Conservation (phyloP, 176 grass and related monocot species). For the Bolboschoenus planiculmis region DNA sequence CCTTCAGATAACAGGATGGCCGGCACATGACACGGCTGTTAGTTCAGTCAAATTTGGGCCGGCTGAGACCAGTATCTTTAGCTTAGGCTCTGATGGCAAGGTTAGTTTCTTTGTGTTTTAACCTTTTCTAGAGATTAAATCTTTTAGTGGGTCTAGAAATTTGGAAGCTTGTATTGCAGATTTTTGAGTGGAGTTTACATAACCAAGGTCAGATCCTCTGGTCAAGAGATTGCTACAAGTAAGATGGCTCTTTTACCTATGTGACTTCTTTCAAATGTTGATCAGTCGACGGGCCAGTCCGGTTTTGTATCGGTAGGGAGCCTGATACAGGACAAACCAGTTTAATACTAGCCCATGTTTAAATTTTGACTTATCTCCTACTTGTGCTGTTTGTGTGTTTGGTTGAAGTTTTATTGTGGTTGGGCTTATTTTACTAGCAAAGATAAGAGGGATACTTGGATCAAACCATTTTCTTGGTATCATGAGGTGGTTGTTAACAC, state of each 20-base stretch:
- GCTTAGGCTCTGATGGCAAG: conserved; percentile 86
- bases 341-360: neutral
- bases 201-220: conserved; percentile 94
- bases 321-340: neutral
- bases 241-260: conserved; percentile 18
- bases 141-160: neutral
- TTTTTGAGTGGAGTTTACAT: conserved; percentile 98
- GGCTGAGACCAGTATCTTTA: conserved; percentile 96
- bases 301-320: neutral
- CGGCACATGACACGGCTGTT: conserved; percentile 86
- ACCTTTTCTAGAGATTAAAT: neutral
- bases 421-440: neutral
- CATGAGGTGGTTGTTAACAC: neutral
- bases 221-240: conserved; percentile 92
- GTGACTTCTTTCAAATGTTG: conserved; percentile 15
- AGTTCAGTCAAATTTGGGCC: conserved; percentile 86
- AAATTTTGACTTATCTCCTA: neutral
- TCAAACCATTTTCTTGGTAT: neutral
- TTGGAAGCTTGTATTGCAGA: conserved; percentile 37
- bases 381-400: neutral
- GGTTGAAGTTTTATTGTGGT: neutral
- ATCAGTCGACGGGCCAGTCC: conserved; percentile 1
- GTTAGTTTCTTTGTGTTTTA: conserved; percentile 33
- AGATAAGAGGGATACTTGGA: neutral
- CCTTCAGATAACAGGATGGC: conserved; percentile 98